These are phyloP conservation scores for Chytriomyces confervae DNA, from an alignment of 192 early-diverging fungal genomes.

Conservation along the genomic window DNA sequence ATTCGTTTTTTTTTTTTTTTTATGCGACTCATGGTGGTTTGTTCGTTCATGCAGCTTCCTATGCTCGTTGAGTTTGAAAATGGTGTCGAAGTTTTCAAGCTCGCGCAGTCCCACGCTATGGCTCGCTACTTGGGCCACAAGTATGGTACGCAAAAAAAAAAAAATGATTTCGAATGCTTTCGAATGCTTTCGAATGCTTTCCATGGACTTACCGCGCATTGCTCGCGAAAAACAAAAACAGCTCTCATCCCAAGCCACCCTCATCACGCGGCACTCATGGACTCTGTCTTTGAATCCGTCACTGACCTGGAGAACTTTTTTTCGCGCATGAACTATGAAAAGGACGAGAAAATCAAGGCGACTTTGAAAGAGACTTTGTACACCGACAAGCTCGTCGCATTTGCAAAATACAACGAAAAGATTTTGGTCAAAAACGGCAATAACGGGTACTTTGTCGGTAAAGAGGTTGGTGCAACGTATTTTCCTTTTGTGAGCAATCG, in stretches of 20 bases:
- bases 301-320: slow-evolving; percentile 3
- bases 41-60: slow-evolving; percentile 22
- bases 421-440: slow-evolving; percentile 5
- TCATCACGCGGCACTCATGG: slow-evolving; percentile 2
- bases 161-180: no score
- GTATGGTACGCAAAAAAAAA: neutral
- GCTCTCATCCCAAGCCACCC: slow-evolving; percentile 1
- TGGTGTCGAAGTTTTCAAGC: slow-evolving; percentile 17
- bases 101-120: slow-evolving; percentile 35
- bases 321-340: neutral
- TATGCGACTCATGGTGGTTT: neutral
- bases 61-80: slow-evolving; percentile 29
- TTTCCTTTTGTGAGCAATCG: neutral
- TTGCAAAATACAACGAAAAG: slow-evolving; percentile 1
- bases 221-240: neutral
- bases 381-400: slow-evolving; percentile 8
- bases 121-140: slow-evolving; percentile 27
- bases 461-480: neutral
- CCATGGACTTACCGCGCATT: neutral
- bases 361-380: neutral
- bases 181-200: neutral
- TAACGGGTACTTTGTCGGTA: slow-evolving; percentile 22
- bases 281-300: slow-evolving; percentile 26
- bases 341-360: slow-evolving; percentile 1
- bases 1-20: neutral